phyloP scores from a whole-genome alignment of 2,329 filamentous ascomycete species.

The Colletotrichum godetiae region DNA sequence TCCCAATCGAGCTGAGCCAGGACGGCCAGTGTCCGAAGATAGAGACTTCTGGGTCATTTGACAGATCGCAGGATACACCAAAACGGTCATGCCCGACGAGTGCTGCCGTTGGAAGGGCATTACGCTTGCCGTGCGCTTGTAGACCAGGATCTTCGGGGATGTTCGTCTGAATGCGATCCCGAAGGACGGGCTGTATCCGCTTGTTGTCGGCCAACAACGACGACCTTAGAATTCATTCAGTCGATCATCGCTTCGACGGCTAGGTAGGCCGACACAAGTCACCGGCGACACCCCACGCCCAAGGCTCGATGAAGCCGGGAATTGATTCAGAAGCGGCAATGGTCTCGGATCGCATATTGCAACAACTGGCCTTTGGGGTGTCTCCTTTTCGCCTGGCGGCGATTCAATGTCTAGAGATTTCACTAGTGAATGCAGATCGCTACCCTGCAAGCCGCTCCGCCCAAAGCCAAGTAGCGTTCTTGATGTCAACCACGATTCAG shows the following conservation, averaged over 20 bases:
- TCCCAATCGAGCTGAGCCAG: slow-evolving; percentile 12
- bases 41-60: not conserved
- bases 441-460: slow-evolving; percentile 3
- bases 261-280: slow-evolving; percentile 8
- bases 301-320: not conserved
- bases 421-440: slow-evolving; percentile 14
- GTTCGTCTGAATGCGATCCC: slow-evolving; percentile 6
- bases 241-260: slow-evolving; percentile 26
- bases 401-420: not conserved
- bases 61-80: not conserved
- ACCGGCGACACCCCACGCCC: slow-evolving; percentile 2
- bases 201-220: not conserved
- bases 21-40: slow-evolving; percentile 16
- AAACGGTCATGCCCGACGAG: slow-evolving; percentile 2
- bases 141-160: not conserved
- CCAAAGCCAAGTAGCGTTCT: not conserved
- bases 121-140: not conserved
- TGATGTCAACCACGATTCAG: slow-evolving; percentile 17
- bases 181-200: not conserved
- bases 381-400: slow-evolving; percentile 4
- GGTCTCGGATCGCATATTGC: not conserved
- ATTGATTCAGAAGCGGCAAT: not conserved
- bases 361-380: not conserved
- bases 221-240: not conserved
- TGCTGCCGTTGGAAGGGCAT: not conserved